Evolutionary conservation across 2,329 filamentous ascomycete species (phyloP).

Genomic region (Aspergillus ustus): DNA sequence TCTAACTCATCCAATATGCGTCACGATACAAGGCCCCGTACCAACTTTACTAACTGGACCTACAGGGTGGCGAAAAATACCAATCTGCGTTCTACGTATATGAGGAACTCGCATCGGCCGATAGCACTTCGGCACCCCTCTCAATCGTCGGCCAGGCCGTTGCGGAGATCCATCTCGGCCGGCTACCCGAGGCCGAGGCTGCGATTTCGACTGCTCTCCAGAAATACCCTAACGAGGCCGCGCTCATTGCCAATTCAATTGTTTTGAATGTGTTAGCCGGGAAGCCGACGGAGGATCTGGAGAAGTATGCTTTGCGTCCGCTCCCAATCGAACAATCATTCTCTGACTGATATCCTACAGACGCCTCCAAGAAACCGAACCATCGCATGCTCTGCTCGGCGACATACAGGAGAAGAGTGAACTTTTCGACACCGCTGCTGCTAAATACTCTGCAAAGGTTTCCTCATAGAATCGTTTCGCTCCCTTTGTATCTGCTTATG

Average conservation of each 20-base stretch:
- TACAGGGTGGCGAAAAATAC: slow-evolving; percentile 88
- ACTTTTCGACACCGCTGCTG: slow-evolving; percentile 83
- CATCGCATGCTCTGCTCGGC: slow-evolving; percentile 70
- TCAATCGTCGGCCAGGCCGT: slow-evolving; percentile 87
- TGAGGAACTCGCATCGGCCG: slow-evolving; percentile 89
- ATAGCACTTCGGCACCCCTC: slow-evolving; percentile 75
- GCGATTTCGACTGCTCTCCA: slow-evolving; percentile 80
- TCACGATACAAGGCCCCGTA: no score
- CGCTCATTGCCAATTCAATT: slow-evolving; percentile 80
- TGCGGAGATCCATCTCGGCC: slow-evolving; percentile 86
- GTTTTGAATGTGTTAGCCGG: slow-evolving; percentile 79
- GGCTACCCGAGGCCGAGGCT: slow-evolving; percentile 84
- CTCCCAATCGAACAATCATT: not conserved
- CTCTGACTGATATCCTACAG: slow-evolving; percentile 24
- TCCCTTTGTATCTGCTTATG: slow-evolving; percentile 16
- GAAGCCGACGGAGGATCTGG: slow-evolving; percentile 68
- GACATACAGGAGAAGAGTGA: slow-evolving; percentile 84
- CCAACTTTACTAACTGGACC: not conserved
- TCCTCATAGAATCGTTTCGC: slow-evolving; percentile 32
- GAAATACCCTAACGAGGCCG: slow-evolving; percentile 71
- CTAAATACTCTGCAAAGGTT: slow-evolving; percentile 86
- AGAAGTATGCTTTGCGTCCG: slow-evolving; percentile 56
- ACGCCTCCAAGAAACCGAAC: slow-evolving; percentile 57
- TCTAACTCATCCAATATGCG: not conserved
- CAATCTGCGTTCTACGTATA: slow-evolving; percentile 98